phyloP scores from a whole-genome alignment of 176 grass and related monocot genomes.

The Triticum urartu region DNA sequence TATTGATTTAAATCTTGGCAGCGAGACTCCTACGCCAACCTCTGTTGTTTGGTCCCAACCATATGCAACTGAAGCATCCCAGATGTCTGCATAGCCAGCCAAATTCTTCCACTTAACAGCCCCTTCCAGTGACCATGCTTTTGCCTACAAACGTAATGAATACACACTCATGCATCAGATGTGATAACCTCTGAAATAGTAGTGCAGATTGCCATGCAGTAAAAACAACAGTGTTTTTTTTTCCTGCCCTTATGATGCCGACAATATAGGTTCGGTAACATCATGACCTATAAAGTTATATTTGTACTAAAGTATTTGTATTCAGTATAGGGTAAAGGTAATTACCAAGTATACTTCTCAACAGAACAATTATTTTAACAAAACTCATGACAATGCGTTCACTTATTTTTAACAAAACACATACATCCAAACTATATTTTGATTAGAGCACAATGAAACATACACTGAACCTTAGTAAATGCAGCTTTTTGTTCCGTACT shows the following conservation, averaged over 20 bases:
- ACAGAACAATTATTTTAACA: conserved; percentile 1
- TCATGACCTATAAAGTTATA: not conserved
- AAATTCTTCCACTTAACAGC: conserved; percentile 86
- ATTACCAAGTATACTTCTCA: not conserved
- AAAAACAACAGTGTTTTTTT: conserved; percentile 13
- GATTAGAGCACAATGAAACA: not conserved
- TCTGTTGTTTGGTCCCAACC: conserved; percentile 72
- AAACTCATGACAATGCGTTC: not conserved
- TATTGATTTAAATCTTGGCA: conserved; percentile 76
- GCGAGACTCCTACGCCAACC: conserved; percentile 59
- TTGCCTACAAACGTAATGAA: conserved; percentile 46
- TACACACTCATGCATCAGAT: conserved; percentile 19
- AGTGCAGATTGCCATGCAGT: not conserved
- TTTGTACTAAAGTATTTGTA: not conserved
- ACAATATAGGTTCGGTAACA: not conserved
- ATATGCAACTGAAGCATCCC: conserved; percentile 78
- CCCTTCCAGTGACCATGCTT: conserved; percentile 73
- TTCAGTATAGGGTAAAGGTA: not conserved
- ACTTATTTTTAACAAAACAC: not conserved
- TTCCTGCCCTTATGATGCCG: not conserved
- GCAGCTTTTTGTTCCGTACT: not conserved
- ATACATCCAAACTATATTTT: not conserved
- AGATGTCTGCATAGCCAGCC: conserved; percentile 88
- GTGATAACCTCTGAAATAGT: not conserved
- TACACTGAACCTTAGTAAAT: not conserved